Percentiles rank a stretch among this genome's conserved stretches.
Conservation (phyloP, 2,329 filamentous ascomycete species). For the Botryotinia globosa region DNA sequence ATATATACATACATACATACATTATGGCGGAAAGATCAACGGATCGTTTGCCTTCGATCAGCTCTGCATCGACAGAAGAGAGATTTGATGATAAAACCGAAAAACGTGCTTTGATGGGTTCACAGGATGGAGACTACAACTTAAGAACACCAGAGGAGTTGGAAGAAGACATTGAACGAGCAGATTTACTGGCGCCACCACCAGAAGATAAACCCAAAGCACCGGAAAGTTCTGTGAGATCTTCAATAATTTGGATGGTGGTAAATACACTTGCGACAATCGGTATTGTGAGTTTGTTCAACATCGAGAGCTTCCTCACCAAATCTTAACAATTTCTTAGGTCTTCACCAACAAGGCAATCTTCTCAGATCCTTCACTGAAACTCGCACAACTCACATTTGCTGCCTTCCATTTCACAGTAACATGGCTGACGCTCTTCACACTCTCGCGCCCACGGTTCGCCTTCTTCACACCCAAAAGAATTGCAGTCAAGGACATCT, state of each 20-base stretch:
- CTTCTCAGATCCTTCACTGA: constrained; percentile 60
- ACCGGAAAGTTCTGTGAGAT: constrained; percentile 39
- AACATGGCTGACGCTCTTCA: constrained; percentile 61
- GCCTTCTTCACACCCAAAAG: constrained; percentile 58
- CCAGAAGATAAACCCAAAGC: constrained; percentile 36
- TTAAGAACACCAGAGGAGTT: constrained; percentile 38
- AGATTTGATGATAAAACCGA: constrained; percentile 33
- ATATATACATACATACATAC: constrained; percentile 17
- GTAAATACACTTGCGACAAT: constrained; percentile 63
- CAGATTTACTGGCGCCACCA: constrained; percentile 43
- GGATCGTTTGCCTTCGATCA: constrained; percentile 32
- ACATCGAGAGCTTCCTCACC: neutral
- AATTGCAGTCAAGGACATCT: constrained; percentile 53
- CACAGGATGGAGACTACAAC: constrained; percentile 30
- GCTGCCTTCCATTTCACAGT: constrained; percentile 67
- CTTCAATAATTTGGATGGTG: constrained; percentile 53
- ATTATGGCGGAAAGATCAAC: constrained; percentile 33
- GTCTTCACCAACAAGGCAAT: constrained; percentile 69
- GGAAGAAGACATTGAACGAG: constrained; percentile 43
- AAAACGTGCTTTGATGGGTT: constrained; percentile 25
- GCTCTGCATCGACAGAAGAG: constrained; percentile 34
- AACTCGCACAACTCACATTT: constrained; percentile 62
- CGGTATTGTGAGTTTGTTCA: constrained; percentile 51
- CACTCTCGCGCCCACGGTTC: constrained; percentile 57
- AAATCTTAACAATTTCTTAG: constrained; percentile 19